Conservation (phyloP, 1,284 basidiomycete species). For the Ceratobasidium sp. region DNA sequence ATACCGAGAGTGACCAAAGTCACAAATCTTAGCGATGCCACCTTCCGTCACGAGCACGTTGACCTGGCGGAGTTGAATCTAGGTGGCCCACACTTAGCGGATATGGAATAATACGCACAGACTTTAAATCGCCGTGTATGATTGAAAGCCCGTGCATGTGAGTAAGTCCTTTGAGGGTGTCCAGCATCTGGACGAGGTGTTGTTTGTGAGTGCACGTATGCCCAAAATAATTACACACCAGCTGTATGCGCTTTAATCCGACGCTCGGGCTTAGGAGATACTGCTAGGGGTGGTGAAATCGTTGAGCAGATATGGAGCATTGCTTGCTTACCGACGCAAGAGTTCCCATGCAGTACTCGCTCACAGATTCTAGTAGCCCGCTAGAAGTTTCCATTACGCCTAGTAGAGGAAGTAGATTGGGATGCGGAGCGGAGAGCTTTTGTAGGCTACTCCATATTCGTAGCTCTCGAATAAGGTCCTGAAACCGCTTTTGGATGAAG, state of each 20-base stretch:
- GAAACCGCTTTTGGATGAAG: too few relatives aligned
- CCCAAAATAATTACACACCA: too few relatives aligned
- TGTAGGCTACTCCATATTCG: conserved; percentile 19
- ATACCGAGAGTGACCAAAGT: conserved; percentile 36
- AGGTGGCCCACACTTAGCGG: neutral
- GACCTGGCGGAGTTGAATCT: conserved; percentile 6
- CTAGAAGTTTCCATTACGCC: conserved; percentile 5
- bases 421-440: neutral
- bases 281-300: neutral
- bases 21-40: conserved; percentile 23
- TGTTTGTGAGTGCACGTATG: too few relatives aligned
- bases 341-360: conserved; percentile 17
- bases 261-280: neutral
- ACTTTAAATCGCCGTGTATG: conserved; percentile 28
- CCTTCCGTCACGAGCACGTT: conserved; percentile 21
- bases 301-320: neutral
- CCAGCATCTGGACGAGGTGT: neutral
- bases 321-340: neutral
- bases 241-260: too few relatives aligned
- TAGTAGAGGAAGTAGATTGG: conserved; percentile 16
- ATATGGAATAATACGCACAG: neutral
- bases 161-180: neutral
- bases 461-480: conserved; percentile 22
- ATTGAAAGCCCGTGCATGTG: conserved; percentile 28
- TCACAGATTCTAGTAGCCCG: conserved; percentile 10